Conservation (phyloP, 176 grass and related monocot genomes). For the Aegilops umbellulata region DNA sequence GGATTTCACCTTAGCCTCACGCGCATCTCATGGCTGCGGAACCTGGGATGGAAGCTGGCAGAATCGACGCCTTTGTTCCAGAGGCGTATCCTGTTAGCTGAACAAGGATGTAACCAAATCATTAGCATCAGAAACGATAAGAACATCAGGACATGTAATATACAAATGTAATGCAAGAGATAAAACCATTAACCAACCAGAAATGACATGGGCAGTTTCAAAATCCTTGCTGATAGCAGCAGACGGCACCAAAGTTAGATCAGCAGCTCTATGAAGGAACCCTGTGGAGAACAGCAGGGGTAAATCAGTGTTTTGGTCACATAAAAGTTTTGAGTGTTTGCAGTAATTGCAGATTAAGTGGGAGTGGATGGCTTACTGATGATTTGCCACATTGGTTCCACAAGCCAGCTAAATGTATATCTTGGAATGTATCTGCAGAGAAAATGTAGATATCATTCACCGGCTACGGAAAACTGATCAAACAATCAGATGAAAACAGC, state of each 20-base stretch:
- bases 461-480: no score
- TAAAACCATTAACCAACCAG: constrained; percentile 34
- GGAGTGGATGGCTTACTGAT: constrained; percentile 64
- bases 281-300: constrained; percentile 32
- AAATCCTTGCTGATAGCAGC: constrained; percentile 88
- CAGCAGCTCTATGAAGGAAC: constrained; percentile 91
- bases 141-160: background rate
- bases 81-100: constrained; percentile 83
- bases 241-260: constrained; percentile 87
- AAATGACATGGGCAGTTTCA: constrained; percentile 71
- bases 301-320: background rate
- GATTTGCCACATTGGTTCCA: constrained; percentile 92
- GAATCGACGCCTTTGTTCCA: constrained; percentile 99
- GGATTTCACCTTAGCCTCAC: constrained; percentile 53
- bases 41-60: constrained; percentile 81
- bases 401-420: constrained; percentile 99
- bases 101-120: background rate
- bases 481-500: no score
- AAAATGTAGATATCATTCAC: background rate
- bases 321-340: background rate
- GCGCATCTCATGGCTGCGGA: constrained; percentile 72
- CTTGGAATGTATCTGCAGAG: constrained; percentile 87
- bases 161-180: background rate
- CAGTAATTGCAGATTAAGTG: background rate
- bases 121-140: constrained; percentile 8